Evolutionary conservation across 352 stramenopile genomes (phyloP).

Genomic region (Phytophthora ramorum): DNA sequence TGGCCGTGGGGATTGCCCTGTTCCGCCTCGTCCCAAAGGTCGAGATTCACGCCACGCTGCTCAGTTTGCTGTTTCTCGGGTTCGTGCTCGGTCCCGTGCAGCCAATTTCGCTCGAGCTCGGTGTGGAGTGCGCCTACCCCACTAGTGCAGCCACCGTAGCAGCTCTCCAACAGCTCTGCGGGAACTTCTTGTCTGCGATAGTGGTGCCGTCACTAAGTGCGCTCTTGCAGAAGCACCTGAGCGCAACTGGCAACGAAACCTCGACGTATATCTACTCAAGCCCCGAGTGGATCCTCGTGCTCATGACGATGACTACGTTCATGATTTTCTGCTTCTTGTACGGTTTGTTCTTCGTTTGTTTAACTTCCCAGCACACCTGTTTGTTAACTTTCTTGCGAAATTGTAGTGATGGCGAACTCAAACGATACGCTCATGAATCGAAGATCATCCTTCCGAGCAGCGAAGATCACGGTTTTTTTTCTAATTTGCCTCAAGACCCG

Average conservation of each 20-base stretch:
- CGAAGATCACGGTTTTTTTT: not conserved
- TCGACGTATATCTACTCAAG: constrained; percentile 32
- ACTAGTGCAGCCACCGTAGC: constrained; percentile 79
- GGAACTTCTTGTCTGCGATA: constrained; percentile 71
- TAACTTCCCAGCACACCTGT: not conserved
- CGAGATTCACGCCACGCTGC: constrained; percentile 27
- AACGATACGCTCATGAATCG: constrained; percentile 51
- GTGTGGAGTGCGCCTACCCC: constrained; percentile 71
- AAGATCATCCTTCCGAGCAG: constrained; percentile 8
- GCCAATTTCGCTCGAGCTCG: constrained; percentile 64
- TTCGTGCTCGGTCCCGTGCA: constrained; percentile 66
- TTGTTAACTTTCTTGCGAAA: not conserved
- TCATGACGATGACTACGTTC: constrained; percentile 48
- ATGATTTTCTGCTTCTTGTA: constrained; percentile 66
- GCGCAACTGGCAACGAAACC: constrained; percentile 22
- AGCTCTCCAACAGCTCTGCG: constrained; percentile 72
- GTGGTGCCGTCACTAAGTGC: constrained; percentile 56
- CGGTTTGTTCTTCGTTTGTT: constrained; percentile 23
- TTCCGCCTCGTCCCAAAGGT: constrained; percentile 58
- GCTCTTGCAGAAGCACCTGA: constrained; percentile 45
- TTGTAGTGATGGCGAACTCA: constrained; percentile 60
- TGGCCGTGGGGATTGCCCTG: constrained; percentile 31
- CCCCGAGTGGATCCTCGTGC: constrained; percentile 61
- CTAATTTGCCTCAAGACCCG: not conserved
- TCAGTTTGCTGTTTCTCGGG: constrained; percentile 58